Conservation (phyloP, 495 filamentous ascomycete species). For the Neurospora tetrasperma region DNA sequence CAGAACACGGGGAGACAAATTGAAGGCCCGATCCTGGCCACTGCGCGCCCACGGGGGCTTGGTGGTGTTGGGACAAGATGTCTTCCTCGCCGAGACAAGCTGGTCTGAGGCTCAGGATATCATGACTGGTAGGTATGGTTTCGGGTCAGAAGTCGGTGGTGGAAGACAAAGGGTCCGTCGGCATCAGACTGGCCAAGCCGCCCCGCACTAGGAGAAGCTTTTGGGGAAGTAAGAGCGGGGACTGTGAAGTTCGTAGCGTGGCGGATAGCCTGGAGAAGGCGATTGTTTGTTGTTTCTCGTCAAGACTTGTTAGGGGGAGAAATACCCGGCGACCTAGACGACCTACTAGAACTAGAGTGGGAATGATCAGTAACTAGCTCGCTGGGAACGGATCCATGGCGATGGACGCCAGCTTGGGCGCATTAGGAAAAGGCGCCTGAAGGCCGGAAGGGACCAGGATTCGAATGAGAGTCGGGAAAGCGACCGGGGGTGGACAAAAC, state of each 20-base stretch:
- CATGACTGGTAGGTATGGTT: constrained; percentile 19
- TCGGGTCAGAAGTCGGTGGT: constrained; percentile 4
- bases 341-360: neutral
- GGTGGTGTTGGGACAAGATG: constrained; percentile 7
- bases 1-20: neutral
- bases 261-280: neutral
- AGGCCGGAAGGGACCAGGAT: constrained; percentile 10
- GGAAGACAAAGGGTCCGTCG: neutral
- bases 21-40: neutral
- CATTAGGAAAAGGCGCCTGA: constrained; percentile 21
- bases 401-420: constrained; percentile 12
- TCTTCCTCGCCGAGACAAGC: constrained; percentile 21
- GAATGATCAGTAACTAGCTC: constrained; percentile 10
- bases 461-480: neutral
- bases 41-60: constrained; percentile 7
- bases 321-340: neutral
- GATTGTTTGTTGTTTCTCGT: neutral
- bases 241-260: neutral
- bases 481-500: constrained; percentile 6
- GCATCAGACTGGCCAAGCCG: neutral
- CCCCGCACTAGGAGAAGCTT: neutral
- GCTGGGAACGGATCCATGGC: constrained; percentile 6
- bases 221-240: neutral
- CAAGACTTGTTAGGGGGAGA: neutral
- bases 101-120: constrained; percentile 22